Evolutionary conservation across 2,329 filamentous ascomycete genomes (phyloP).

Genomic region (Fusarium sp.): DNA sequence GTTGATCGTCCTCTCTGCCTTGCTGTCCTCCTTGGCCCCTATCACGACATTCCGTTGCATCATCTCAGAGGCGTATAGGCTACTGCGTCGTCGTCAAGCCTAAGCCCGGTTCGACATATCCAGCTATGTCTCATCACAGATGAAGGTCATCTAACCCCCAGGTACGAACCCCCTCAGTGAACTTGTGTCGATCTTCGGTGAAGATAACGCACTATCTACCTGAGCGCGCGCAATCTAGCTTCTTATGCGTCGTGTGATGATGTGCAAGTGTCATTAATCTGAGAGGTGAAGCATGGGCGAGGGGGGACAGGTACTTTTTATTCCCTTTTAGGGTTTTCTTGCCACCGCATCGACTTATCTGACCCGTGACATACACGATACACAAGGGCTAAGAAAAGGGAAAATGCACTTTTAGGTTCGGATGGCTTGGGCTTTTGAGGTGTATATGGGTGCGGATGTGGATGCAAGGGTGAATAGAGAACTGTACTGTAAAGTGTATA

Average conservation of each 20-base stretch:
- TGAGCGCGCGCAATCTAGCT: neutral
- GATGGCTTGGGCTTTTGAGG: neutral
- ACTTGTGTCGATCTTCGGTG: conserved; percentile 1
- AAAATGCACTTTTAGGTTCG: no score
- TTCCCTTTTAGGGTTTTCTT: conserved; percentile 1
- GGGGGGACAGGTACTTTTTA: neutral
- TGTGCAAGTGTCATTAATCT: neutral
- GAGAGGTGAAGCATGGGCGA: neutral
- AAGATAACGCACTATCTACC: neutral
- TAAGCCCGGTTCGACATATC: neutral
- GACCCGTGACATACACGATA: neutral
- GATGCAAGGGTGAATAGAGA: neutral
- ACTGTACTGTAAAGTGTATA: neutral
- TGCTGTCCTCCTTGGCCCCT: no score
- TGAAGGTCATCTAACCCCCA: neutral
- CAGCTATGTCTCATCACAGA: conserved; percentile 18
- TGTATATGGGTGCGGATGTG: neutral
- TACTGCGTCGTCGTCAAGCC: conserved; percentile 15
- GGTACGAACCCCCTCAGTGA: neutral
- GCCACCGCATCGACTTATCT: neutral
- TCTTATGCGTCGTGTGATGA: neutral
- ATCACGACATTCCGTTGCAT: no score
- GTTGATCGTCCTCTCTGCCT: no score
- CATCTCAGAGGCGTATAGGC: conserved; percentile 18
- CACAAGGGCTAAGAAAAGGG: no score